These are phyloP conservation scores for Eimeria maxima DNA, from an alignment of 169 alveolate genomes.

Conservation along the genomic window DNA sequence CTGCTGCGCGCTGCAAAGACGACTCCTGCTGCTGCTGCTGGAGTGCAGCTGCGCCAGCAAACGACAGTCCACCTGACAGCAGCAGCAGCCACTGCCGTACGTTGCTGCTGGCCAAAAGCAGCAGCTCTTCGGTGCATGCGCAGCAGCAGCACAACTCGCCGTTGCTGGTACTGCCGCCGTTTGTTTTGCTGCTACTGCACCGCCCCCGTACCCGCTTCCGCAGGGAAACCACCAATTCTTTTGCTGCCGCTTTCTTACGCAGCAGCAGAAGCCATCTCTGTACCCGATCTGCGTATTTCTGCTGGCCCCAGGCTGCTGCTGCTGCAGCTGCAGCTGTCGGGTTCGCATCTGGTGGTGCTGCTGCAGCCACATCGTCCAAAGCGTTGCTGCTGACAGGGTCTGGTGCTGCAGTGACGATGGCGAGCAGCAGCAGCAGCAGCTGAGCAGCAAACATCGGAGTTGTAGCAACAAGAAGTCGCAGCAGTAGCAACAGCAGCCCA, in stretches of 20 bases:
- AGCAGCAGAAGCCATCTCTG: slow-evolving; percentile 4
- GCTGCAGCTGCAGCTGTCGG: not conserved
- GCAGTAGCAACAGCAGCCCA: not conserved
- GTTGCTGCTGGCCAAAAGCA: slow-evolving; percentile 22
- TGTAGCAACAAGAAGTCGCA: not conserved
- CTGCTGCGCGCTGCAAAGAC: not conserved
- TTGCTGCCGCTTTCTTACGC: slow-evolving; percentile 13
- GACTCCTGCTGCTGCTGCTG: slow-evolving; percentile 39
- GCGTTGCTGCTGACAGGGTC: slow-evolving; percentile 2
- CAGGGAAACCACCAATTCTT: not conserved
- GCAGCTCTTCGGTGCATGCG: slow-evolving; percentile 25
- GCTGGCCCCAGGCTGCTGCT: slow-evolving; percentile 19
- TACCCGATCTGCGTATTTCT: not conserved
- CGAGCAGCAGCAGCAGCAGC: slow-evolving; percentile 27
- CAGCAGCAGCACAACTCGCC: not conserved
- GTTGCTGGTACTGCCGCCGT: not conserved
- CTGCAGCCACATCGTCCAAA: not conserved
- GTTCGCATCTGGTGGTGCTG: slow-evolving; percentile 8
- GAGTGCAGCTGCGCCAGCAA: slow-evolving; percentile 36
- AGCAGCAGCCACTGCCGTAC: slow-evolving; percentile 61
- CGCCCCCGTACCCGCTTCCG: not conserved
- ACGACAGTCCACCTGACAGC: slow-evolving; percentile 31
- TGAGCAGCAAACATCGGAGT: not conserved
- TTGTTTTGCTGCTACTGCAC: not conserved
- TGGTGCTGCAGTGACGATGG: slow-evolving; percentile 42